Base-by-base conservation (phyloP, 345 rosid species). In the Acer negundo region DNA sequence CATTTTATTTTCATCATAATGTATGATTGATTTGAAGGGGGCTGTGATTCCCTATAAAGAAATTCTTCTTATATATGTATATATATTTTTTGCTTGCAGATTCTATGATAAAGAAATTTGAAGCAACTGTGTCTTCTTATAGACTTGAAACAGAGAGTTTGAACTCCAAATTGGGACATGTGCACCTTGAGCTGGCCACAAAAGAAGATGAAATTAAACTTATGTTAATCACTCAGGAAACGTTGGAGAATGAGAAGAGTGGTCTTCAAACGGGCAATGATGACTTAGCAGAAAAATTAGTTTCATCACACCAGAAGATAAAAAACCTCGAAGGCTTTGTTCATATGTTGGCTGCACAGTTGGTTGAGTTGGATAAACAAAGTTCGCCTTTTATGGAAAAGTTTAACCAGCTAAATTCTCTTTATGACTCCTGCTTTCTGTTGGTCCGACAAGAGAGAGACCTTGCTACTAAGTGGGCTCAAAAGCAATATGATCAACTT, bases 311-410 rank as follows among this genome's bases (percentile, higher is more conserved):
- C 20, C 78, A 79, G 81, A 92, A 96, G 81, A 82, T 88, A 10
- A 83, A 84, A 82, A 73, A 81, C 77, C 88, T 94, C 0, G 88
- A 90, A 80, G 83, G 80, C 22, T 87, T 87, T 81, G 82, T 89
- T 78, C 87, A 77, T 73, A 55, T 75, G 59, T 78, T 87, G 77
- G 77, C 87, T 59, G 71, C 82, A 2, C 90, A 90, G 80, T 77
- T 96, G 89, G 79, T 64, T 78, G 90, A 82, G 77, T 58, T 94
- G 86, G 94, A 92, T 59, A 82, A 80, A 73, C 85, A 90, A 78
- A 91, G 84, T 75, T 76, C 84, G 83, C 72, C 26, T 80, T 86
- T 89, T 70, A 62, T 7, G 4, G 81, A 84, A 28, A 88, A 91
- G 28, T 88, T 90, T 78, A 91, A 86, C 65, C 78, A 81, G 80